Evolutionary conservation across 257 asterid species (phyloP).

Genomic region (Cruciata laevipes): DNA sequence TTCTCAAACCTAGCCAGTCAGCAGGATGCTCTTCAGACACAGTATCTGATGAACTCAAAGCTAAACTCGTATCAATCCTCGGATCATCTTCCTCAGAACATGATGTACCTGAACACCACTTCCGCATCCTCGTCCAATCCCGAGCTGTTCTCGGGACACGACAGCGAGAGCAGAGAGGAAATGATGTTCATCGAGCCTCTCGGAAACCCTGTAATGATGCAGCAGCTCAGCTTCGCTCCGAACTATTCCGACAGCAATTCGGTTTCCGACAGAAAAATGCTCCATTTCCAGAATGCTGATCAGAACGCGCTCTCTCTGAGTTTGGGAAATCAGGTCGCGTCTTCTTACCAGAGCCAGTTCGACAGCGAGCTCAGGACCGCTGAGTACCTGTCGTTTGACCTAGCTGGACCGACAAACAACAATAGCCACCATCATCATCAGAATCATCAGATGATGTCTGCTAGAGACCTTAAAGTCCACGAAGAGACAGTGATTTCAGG

Average conservation of each 20-base stretch:
- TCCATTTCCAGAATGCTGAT: constrained; percentile 25
- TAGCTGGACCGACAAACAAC: constrained; percentile 27
- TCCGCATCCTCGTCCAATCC: constrained; percentile 32
- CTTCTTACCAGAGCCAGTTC: constrained; percentile 38
- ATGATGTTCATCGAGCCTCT: constrained; percentile 37
- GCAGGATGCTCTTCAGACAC: constrained; percentile 38
- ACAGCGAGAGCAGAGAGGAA: constrained; percentile 31
- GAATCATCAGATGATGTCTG: constrained; percentile 19
- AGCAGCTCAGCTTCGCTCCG: constrained; percentile 26
- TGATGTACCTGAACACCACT: constrained; percentile 30
- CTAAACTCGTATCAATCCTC: constrained; percentile 34
- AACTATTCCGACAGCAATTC: constrained; percentile 34
- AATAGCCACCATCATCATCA: constrained; percentile 9
- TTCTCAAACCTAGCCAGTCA: constrained; percentile 36
- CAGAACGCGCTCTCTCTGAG: constrained; percentile 57
- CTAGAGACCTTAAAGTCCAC: constrained; percentile 23
- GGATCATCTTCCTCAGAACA: constrained; percentile 26
- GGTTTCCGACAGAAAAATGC: constrained; percentile 21
- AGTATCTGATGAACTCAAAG: constrained; percentile 37
- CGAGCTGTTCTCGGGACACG: constrained; percentile 31
- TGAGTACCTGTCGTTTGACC: constrained; percentile 48
- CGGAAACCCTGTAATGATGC: constrained; percentile 29
- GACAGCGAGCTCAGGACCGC: constrained; percentile 24
- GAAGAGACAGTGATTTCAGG: constrained; percentile 26
- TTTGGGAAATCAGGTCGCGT: constrained; percentile 48